A percentile compares a stretch with the other conserved stretches of the same genome.
These are phyloP conservation scores for Neofusicoccum laricinum DNA, from an alignment of 2,329 filamentous ascomycete species.

Conservation along the genomic window DNA sequence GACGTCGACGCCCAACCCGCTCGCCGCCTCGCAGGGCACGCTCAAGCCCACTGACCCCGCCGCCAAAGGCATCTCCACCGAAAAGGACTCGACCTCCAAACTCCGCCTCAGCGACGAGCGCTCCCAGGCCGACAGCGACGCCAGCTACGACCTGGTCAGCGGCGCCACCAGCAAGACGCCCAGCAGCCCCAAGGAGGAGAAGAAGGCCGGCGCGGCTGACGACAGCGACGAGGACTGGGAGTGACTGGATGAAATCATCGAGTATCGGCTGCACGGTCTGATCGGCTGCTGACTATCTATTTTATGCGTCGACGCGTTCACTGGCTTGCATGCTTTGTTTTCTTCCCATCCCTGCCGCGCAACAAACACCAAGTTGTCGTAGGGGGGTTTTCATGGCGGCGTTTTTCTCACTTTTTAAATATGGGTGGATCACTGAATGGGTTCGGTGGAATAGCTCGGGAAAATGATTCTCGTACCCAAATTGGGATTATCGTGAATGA, in stretches of 20 bases:
- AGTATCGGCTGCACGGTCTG: background rate
- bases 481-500: no score
- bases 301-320: background rate
- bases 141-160: slow-evolving; percentile 87
- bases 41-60: slow-evolving; percentile 33
- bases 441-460: no score
- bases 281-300: slow-evolving; percentile 8
- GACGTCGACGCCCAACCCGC: slow-evolving; percentile 19
- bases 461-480: no score
- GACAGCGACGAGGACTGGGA: slow-evolving; percentile 78
- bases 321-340: background rate
- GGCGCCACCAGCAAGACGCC: slow-evolving; percentile 76
- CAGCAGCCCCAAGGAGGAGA: slow-evolving; percentile 57
- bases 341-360: background rate
- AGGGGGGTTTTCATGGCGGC: background rate
- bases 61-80: slow-evolving; percentile 12
- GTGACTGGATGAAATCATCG: slow-evolving; percentile 38
- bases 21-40: slow-evolving; percentile 35
- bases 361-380: no score
- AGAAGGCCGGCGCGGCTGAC: slow-evolving; percentile 39
- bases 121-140: slow-evolving; percentile 88
- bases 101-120: slow-evolving; percentile 58
- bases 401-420: background rate
- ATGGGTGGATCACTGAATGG: background rate
- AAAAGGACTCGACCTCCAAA: slow-evolving; percentile 53